Evolutionary conservation across 2,329 filamentous ascomycete genomes (phyloP).

Genomic region (Pleomassaria siparia): DNA sequence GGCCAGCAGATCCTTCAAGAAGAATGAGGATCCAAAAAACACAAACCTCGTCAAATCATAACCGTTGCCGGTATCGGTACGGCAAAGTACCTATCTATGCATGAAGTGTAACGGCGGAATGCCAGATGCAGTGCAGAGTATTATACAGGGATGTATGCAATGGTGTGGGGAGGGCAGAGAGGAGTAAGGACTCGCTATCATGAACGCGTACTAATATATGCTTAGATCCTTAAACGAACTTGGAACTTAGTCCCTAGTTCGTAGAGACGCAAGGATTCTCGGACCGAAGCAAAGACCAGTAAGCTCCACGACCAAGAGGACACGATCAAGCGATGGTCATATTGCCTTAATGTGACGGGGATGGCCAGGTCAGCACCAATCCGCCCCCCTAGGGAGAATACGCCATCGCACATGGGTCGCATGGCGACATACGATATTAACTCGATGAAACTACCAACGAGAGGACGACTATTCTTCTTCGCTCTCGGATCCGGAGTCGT

Average conservation of each 20-base stretch:
- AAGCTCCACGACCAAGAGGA: background rate
- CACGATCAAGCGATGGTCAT: background rate
- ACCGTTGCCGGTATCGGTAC: constrained; percentile 19
- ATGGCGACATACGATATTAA: background rate
- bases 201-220: background rate
- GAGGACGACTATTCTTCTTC: constrained; percentile 47
- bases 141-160: constrained; percentile 16
- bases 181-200: constrained; percentile 1
- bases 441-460: background rate
- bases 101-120: constrained; percentile 8
- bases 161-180: background rate
- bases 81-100: constrained; percentile 19
- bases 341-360: background rate
- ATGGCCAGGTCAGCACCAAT: too few species aligned
- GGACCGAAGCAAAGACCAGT: background rate
- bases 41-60: constrained; percentile 27
- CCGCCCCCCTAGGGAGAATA: background rate
- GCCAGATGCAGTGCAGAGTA: constrained; percentile 9
- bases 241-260: background rate
- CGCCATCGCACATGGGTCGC: background rate
- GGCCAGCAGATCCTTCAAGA: constrained; percentile 6
- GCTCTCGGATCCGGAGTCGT: constrained; percentile 55
- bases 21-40: constrained; percentile 6
- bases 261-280: background rate
- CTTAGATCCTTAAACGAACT: background rate